Evolutionary conservation across 345 rosid species (phyloP), one percentile per base, ranked within the genome.

Genomic region (Brassica nigra): DNA sequence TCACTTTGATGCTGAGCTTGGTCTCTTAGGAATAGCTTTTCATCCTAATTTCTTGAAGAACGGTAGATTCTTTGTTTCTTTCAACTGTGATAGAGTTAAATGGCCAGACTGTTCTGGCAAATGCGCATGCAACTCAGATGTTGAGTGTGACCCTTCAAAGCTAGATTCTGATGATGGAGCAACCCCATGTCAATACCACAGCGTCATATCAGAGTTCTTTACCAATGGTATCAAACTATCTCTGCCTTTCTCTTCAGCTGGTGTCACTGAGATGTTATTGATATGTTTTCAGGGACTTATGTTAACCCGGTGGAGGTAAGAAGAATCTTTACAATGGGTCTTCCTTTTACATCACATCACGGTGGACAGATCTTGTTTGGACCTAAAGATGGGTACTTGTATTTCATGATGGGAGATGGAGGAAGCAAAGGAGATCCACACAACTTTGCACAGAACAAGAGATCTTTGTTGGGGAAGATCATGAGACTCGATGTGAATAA

Each of bases 141-240:
- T 89, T 76, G 82, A 86, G 18, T 93, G 98, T 85, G 94, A 93
- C 82, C 98, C 98, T 78, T 81, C 92, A 62, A 86, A 87, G 80
- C 89, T 90, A 62, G 66, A 73, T 62, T 11, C 82, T 15, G 95
- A 90, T 39, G 69, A 79, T 49, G 95, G 93, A 42, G 85, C 86
- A 9, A 81, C 47, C 66, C 97, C 97, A 14, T 91, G 98, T 81
- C 93, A 90, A 74, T 89, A 75, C 83, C 97, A 90, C 12, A 85
- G 83, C 62, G 93, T 90, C 67, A 75, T 91, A 16, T 91, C 92
- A 64, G 92, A 93, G 70, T 93, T 87, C 71, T 79, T 85, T 54
- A 83, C 84, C 42, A 91, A 93, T 66, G 86, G 87, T 68, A 80
- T 86, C 16, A 57, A 84, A 31, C 44, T 0, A 29, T 73, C 1